Conservation (phyloP, 805 yeast species). For the Candida golubevii region DNA sequence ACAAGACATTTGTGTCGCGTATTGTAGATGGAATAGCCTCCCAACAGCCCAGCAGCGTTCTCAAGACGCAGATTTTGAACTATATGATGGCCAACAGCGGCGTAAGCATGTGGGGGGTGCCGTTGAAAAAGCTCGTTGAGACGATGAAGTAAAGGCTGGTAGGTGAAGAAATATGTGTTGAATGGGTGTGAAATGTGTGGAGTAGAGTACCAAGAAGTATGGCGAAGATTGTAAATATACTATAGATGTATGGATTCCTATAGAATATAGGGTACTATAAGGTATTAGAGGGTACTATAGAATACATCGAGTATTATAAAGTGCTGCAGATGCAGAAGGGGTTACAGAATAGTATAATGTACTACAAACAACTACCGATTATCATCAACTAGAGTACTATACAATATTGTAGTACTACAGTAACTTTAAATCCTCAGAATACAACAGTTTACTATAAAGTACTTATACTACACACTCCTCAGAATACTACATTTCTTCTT, state of each 20-base stretch:
- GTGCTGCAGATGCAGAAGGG: no score
- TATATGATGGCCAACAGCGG: constrained; percentile 59
- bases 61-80: constrained; percentile 37
- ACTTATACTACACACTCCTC: no score
- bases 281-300: no score
- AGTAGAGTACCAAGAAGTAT: no score
- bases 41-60: constrained; percentile 12
- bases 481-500: neutral
- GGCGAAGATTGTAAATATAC: neutral
- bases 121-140: constrained; percentile 49
- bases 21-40: constrained; percentile 9
- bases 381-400: no score
- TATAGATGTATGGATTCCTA: neutral
- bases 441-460: no score
- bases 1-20: constrained; percentile 11
- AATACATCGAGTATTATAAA: no score
- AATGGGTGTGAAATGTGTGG: no score
- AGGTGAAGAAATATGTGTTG: neutral
- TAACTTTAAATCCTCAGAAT: no score
- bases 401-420: no score
- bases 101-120: constrained; percentile 61
- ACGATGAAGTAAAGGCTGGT: neutral
- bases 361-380: no score
- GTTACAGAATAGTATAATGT: no score
- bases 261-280: neutral